Evolutionary conservation across 116 monocot species (phyloP).

Genomic region (Papilionanthe hybrid): DNA sequence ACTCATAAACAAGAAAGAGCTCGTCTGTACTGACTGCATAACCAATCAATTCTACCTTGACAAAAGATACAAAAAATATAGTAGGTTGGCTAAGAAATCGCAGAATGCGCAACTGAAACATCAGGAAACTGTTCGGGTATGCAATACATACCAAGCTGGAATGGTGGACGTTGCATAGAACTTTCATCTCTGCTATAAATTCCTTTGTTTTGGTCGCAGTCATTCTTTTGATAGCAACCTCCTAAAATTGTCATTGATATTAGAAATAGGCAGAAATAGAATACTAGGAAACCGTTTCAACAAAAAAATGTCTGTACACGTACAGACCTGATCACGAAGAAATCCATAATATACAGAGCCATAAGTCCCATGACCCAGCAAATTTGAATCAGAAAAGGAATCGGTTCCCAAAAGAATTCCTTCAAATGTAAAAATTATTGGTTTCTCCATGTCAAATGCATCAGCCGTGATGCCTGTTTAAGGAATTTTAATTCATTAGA

Average conservation of each 20-base stretch:
- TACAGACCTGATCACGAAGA: constrained; percentile 81
- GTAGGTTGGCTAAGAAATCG: constrained; percentile 17
- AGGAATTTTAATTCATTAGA: background rate
- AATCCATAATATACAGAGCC: constrained; percentile 95
- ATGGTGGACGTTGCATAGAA: constrained; percentile 96
- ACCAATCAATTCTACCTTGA: constrained; percentile 99
- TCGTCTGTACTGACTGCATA: constrained; percentile 83
- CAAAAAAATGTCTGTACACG: background rate
- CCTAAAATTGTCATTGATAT: constrained; percentile 29
- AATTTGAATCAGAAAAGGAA: constrained; percentile 80
- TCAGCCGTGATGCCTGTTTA: constrained; percentile 51
- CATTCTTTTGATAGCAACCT: constrained; percentile 97
- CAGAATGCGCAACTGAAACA: background rate
- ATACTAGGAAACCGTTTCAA: background rate
- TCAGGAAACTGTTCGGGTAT: background rate
- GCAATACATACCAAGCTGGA: constrained; percentile 70
- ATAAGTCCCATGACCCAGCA: constrained; percentile 93
- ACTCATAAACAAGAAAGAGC: constrained; percentile 91
- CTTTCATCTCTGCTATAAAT: constrained; percentile 89
- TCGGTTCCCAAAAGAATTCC: constrained; percentile 74
- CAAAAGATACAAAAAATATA: constrained; percentile 34
- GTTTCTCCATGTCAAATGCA: constrained; percentile 91
- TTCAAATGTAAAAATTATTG: constrained; percentile 70
- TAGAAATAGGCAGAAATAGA: background rate
- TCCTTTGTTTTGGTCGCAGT: constrained; percentile 93